These are phyloP conservation scores for Boletus huronensis DNA, from an alignment of 768 basidiomycete species.

Conservation along the genomic window DNA sequence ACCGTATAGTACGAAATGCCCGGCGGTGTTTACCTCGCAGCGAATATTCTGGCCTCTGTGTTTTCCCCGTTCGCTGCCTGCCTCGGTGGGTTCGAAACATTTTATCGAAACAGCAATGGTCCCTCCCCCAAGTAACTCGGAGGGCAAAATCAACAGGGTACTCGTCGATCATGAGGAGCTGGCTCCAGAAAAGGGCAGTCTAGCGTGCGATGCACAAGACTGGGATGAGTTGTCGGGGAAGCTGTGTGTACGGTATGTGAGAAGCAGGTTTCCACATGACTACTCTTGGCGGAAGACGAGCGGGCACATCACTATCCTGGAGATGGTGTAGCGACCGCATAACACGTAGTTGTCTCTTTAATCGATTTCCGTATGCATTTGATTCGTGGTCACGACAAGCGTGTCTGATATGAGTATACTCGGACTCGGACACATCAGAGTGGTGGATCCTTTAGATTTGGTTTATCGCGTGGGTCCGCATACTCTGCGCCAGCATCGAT, in stretches of 20 bases:
- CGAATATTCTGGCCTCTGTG: constrained; percentile 29
- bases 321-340: constrained; percentile 19
- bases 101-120: constrained; percentile 23
- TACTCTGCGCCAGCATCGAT: neutral
- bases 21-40: constrained; percentile 25
- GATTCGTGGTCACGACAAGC: neutral
- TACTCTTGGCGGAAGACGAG: constrained; percentile 22
- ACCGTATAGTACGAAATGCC: constrained; percentile 17
- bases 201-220: constrained; percentile 27
- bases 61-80: constrained; percentile 8
- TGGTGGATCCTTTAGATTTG: neutral
- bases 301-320: constrained; percentile 23
- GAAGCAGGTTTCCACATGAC: constrained; percentile 23
- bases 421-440: neutral
- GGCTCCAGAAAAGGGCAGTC: neutral
- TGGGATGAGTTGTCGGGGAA: constrained; percentile 32
- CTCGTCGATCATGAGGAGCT: constrained; percentile 25
- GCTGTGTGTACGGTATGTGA: constrained; percentile 24
- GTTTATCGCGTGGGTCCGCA: neutral
- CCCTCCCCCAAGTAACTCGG: constrained; percentile 13
- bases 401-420: neutral
- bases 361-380: neutral
- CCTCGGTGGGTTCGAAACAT: constrained; percentile 9
- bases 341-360: neutral
- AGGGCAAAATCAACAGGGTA: constrained; percentile 17